phyloP scores from a whole-genome alignment of 306 rosid species.

The Fagus sylvatica region DNA sequence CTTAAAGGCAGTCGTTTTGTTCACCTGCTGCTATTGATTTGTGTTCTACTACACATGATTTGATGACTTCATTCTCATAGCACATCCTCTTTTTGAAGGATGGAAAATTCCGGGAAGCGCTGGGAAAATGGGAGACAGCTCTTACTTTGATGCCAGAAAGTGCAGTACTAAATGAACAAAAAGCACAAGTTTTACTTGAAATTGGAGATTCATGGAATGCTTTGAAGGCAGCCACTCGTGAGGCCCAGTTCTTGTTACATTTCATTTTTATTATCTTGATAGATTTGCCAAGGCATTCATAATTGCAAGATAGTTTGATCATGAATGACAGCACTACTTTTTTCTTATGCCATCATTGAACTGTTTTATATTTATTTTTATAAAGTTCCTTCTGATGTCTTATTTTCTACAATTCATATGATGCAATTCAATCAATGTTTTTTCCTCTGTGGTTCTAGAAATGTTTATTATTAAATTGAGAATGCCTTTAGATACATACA shows the following conservation, averaged over 20 bases:
- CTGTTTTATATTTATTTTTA: neutral
- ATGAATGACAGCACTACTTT: neutral
- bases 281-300: neutral
- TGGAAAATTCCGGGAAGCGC: constrained; percentile 74
- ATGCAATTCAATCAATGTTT: neutral
- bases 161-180: constrained; percentile 79
- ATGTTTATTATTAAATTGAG: constrained; percentile 5
- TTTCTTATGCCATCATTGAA: neutral
- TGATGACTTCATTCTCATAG: constrained; percentile 13
- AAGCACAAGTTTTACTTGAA: constrained; percentile 84
- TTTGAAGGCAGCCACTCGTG: constrained; percentile 81
- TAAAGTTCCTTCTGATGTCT: neutral
- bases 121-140: constrained; percentile 91
- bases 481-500: constrained; percentile 17
- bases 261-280: constrained; percentile 1
- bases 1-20: neutral
- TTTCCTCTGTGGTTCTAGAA: neutral
- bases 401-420: neutral
- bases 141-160: constrained; percentile 65
- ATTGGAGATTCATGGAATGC: constrained; percentile 92
- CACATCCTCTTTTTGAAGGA: constrained; percentile 36
- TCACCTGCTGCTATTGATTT: neutral
- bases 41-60: neutral
- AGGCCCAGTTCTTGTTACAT: constrained; percentile 29
- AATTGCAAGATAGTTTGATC: neutral